Evolutionary conservation across 495 filamentous ascomycete species (phyloP).

Genomic region (Hyaloscypha bicolor): DNA sequence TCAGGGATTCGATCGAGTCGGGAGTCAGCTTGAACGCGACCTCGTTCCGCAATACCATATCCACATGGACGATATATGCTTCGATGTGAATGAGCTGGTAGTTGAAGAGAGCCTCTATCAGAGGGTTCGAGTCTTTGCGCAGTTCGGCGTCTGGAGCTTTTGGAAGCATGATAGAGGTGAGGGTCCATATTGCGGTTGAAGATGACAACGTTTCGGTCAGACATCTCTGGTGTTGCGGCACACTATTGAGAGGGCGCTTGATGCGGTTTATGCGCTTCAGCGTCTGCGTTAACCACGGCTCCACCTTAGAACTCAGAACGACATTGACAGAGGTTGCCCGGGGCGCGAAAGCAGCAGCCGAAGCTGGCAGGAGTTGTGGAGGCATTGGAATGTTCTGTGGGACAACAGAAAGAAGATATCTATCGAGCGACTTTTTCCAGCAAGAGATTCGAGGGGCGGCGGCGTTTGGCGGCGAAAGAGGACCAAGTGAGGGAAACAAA

Average conservation of each 20-base stretch:
- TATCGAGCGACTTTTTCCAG: slow-evolving; percentile 30
- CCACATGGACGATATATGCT: slow-evolving; percentile 98
- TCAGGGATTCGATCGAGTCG: slow-evolving; percentile 91
- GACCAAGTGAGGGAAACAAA: slow-evolving; percentile 32
- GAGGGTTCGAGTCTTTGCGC: slow-evolving; percentile 79
- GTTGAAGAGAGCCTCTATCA: slow-evolving; percentile 91
- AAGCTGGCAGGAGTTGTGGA: slow-evolving; percentile 87
- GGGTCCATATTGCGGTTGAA: slow-evolving; percentile 89
- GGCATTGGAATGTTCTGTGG: slow-evolving; percentile 61
- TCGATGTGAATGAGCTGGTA: slow-evolving; percentile 94
- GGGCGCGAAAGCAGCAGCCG: slow-evolving; percentile 94
- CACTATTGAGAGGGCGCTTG: slow-evolving; percentile 97
- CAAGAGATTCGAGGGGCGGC: slow-evolving; percentile 25
- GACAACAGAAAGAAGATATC: slow-evolving; percentile 22
- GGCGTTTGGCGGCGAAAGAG: slow-evolving; percentile 34
- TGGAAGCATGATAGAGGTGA: slow-evolving; percentile 90
- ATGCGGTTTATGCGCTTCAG: slow-evolving; percentile 96
- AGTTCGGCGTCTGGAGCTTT: slow-evolving; percentile 90
- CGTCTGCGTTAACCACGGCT: slow-evolving; percentile 96
- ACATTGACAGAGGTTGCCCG: slow-evolving; percentile 89
- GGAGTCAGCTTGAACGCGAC: slow-evolving; percentile 98
- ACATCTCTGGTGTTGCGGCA: slow-evolving; percentile 94
- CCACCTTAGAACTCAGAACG: slow-evolving; percentile 90
- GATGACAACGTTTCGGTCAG: slow-evolving; percentile 95
- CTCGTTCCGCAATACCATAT: slow-evolving; percentile 97